These are phyloP conservation scores for Elsinoe arachidis DNA, from an alignment of 2,329 filamentous ascomycete genomes.

Conservation along the genomic window DNA sequence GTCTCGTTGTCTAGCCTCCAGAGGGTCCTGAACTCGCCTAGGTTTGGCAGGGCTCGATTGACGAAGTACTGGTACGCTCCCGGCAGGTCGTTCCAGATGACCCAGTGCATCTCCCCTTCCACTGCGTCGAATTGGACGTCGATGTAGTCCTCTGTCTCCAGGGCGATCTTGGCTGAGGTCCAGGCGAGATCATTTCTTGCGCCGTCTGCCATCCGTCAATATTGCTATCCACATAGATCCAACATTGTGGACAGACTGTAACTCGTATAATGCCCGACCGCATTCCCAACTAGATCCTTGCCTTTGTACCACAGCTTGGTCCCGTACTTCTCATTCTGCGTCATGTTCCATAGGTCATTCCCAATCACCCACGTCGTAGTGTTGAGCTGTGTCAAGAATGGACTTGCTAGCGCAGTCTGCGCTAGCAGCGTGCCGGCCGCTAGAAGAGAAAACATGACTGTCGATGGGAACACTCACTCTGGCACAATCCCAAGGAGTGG, in stretches of 20 bases:
- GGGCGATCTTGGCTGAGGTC: slow-evolving; percentile 38
- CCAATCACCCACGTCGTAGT: slow-evolving; percentile 32
- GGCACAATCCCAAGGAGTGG: too few species aligned
- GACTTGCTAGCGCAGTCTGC: neutral
- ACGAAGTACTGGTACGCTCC: slow-evolving; percentile 51
- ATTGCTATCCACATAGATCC: neutral
- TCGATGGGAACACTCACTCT: neutral
- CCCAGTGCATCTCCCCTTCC: slow-evolving; percentile 46
- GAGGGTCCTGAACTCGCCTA: slow-evolving; percentile 44
- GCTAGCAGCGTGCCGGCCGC: neutral
- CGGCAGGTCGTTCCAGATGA: slow-evolving; percentile 40
- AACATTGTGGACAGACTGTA: slow-evolving; percentile 29
- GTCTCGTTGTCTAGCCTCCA: slow-evolving; percentile 43
- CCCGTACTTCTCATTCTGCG: slow-evolving; percentile 31
- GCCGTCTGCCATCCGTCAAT: slow-evolving; percentile 31
- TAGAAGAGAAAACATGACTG: neutral
- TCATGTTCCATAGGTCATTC: slow-evolving; percentile 36
- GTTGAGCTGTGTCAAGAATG: slow-evolving; percentile 28
- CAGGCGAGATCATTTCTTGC: slow-evolving; percentile 40
- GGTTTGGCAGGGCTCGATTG: slow-evolving; percentile 39
- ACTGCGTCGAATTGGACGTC: slow-evolving; percentile 41
- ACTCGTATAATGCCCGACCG: slow-evolving; percentile 38
- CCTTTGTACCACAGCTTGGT: slow-evolving; percentile 35
- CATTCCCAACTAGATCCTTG: slow-evolving; percentile 34
- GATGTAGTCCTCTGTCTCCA: slow-evolving; percentile 36